Base-by-base conservation (phyloP, 331 rosid species). In the Spiraea crenata region DNA sequence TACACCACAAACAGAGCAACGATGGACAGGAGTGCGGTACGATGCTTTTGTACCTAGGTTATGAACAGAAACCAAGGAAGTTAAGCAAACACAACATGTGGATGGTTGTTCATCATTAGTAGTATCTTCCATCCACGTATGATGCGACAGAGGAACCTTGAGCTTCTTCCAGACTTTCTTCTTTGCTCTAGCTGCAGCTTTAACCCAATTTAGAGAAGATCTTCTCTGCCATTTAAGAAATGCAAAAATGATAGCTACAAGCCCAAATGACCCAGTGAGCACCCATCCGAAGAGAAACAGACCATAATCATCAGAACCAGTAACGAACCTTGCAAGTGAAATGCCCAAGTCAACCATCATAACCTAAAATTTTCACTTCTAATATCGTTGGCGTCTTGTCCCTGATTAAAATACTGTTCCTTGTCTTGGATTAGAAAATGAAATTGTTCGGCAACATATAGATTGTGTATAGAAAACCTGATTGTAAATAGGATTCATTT, bases 181-280 rank as follows among this genome's bases (percentile, higher is more conserved):
- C 88, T 81, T 89, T 57, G 85, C 96, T 73, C 81, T 86, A 5
- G 96, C 96, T 5, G 96, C 92, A n/a, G 88, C 96, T 69, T 89
- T 85, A 39, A 86, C 77, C 96, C 96, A 89, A 73, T 89, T 81
- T 55, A 89, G 73, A 39, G 92, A 89, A 16, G 87, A 74, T 57
- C 92, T 77, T 73, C 78, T 81, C 77, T 86, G 88, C 96, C 96
- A 89, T 84, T 75, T 89, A 59, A 89, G 88, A 75, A 85, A 71
- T 13, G 84, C 85, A 64, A 79, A 86, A 49, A 89, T 31, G 54
- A 83, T 74, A 49, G 92, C 88, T 51, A 89, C 31, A 54, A 89
- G 73, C 45, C 92, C 96, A 76, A 89, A 76, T 37, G 84, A 89
- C 70, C 92, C 92, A 14, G 88, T 77, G 71, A 86, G 79, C 76